Evolutionary conservation across 73 alveolate species (phyloP).

Genomic region (Paramecium biaurelia): DNA sequence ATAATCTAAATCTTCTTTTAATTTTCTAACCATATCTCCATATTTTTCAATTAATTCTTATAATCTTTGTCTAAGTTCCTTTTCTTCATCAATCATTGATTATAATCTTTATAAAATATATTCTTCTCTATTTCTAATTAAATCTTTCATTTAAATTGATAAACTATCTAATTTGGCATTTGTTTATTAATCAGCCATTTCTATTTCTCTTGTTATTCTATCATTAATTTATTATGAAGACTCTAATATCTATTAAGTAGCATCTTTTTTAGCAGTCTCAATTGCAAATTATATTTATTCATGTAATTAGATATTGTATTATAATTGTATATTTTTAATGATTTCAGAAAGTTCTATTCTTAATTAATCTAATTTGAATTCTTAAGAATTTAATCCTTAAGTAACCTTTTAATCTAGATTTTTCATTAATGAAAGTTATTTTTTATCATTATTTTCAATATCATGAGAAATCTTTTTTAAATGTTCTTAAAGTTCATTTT

Average conservation of each 20-base stretch:
- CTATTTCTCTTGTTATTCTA: constrained; percentile 7
- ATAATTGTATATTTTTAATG: not conserved
- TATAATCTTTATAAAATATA: not conserved
- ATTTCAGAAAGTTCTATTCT: not conserved
- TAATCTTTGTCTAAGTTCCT: constrained; percentile 3
- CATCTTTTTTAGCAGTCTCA: not conserved
- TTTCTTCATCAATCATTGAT: not conserved
- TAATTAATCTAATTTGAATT: not conserved
- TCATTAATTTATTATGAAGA: not conserved
- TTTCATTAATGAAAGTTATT: not conserved
- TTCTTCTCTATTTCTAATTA: constrained; percentile 1
- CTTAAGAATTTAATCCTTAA: not conserved
- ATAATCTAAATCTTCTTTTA: not conserved
- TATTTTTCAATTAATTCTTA: constrained; percentile 18
- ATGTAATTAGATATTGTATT: not conserved
- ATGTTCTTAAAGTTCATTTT: not conserved
- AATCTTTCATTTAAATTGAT: not conserved
- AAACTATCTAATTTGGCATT: not conserved
- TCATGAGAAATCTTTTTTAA: not conserved
- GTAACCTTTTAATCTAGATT: not conserved
- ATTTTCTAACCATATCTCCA: constrained; percentile 5
- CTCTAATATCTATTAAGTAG: not conserved
- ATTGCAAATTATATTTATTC: not conserved
- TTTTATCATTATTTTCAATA: not conserved
- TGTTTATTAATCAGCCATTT: not conserved